Percentiles rank a stretch among this genome's conserved stretches.
Evolutionary conservation across 1,284 basidiomycete species (phyloP).

Genomic region (Sphaerobolus stellatus): DNA sequence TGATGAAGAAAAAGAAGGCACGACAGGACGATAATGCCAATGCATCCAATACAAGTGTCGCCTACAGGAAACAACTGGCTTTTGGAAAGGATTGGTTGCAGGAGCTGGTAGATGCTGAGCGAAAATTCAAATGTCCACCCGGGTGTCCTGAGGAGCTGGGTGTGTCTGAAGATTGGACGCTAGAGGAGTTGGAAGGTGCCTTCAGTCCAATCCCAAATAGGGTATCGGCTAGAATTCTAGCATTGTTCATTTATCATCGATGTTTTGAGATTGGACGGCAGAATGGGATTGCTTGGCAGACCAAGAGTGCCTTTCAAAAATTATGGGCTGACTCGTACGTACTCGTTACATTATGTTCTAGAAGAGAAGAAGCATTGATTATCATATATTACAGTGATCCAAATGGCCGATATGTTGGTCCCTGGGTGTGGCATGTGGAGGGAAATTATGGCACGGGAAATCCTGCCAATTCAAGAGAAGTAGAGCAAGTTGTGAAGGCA

Average conservation of each 20-base stretch:
- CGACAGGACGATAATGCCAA: no score
- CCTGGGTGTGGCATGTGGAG: conserved; percentile 21
- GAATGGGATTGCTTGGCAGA: conserved; percentile 20
- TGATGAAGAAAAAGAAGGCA: no score
- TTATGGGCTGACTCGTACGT: conserved; percentile 31
- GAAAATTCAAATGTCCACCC: no score
- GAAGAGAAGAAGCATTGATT: neutral
- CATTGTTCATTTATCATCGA: neutral
- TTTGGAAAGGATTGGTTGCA: no score
- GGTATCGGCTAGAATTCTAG: neutral
- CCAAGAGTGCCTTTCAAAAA: conserved; percentile 25
- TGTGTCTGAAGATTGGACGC: neutral
- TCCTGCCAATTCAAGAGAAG: conserved; percentile 23
- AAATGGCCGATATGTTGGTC: conserved; percentile 22
- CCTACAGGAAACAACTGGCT: no score
- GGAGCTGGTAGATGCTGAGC: no score
- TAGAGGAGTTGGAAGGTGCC: neutral
- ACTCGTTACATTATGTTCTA: no score
- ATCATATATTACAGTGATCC: conserved; percentile 16
- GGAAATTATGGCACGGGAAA: conserved; percentile 24
- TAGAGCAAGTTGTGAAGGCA: conserved; percentile 21
- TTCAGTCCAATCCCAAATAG: neutral
- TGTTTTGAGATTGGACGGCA: conserved; percentile 15
- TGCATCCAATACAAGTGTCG: no score
- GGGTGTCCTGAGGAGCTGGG: neutral